Evolutionary conservation across 2,329 filamentous ascomycete genomes (phyloP), one percentile per base, ranked within the genome.

Genomic region (Hymenoscyphus occultus): DNA sequence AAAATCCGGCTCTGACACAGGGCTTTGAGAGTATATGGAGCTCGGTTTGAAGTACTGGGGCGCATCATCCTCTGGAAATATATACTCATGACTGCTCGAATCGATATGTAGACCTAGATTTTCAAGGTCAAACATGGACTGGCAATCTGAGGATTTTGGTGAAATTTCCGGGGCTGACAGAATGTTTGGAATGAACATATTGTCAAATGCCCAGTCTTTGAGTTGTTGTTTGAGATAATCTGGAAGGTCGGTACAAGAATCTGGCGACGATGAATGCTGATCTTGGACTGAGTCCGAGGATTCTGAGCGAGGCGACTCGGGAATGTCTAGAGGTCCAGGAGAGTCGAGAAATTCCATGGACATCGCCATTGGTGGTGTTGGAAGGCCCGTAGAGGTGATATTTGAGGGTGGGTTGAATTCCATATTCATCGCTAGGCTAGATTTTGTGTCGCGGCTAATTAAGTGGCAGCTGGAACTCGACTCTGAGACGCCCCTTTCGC

Each of bases 171-270:
- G 62, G 19, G 58, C 61, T 12, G 58, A 48, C 9, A 64, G 39
- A 19, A 64, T 39, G 35, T 61, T 61, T 2, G 58, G 48, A 32
- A 64, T 60, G 39, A 57, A 60, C 58, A 64, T 64, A 51, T 60
- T 64, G 51, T 64, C 62, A 16, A 64, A 64, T 16, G 62, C 62
- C 62, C 62, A 64, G 39, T 64, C 62, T 35, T 61, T 64, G 22
- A 64, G 48, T 57, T 64, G 62, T 22, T 57, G 58, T 39, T 60
- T 60, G 39, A 64, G 48, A 51, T 57, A 64, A 19, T 64, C 62
- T 1, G 62, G 58, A 22, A 64, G 62, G 13, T 64, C 62, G 31
- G 62, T 39, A 58, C 58, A 60, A 19, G 57, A 28, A 32, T 56
- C 58, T 61, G 62, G 62, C 7, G 62, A 64, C 2, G 57, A 59